These are phyloP conservation scores for Graphilbum sp. DNA, from an alignment of 2,329 filamentous ascomycete genomes.

Conservation along the genomic window DNA sequence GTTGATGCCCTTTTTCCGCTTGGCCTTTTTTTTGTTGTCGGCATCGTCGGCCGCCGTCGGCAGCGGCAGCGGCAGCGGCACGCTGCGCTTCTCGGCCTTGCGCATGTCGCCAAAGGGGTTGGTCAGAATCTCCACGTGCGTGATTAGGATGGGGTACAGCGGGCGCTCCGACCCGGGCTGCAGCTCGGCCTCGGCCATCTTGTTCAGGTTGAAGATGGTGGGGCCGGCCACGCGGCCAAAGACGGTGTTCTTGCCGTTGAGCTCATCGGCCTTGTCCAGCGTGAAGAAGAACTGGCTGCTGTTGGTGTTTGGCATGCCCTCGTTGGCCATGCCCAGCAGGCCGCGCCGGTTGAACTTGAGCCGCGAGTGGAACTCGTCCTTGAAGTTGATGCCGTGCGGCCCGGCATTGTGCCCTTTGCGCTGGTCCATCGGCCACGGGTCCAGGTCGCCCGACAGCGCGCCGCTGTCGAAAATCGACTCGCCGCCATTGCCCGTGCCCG, in stretches of 20 bases:
- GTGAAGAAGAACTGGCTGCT: slow-evolving; percentile 97
- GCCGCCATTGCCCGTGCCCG: slow-evolving; percentile 79
- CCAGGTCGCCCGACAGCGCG: slow-evolving; percentile 53
- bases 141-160: slow-evolving; percentile 70
- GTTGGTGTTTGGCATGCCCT: slow-evolving; percentile 61
- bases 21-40: slow-evolving; percentile 40
- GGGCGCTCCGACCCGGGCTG: slow-evolving; percentile 66
- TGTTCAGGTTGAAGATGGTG: slow-evolving; percentile 89
- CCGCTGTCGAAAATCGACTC: slow-evolving; percentile 85
- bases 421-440: slow-evolving; percentile 55
- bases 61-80: slow-evolving; percentile 22
- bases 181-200: slow-evolving; percentile 79
- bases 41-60: slow-evolving; percentile 12
- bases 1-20: slow-evolving; percentile 40
- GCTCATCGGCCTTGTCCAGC: slow-evolving; percentile 64
- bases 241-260: slow-evolving; percentile 80
- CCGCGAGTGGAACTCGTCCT: slow-evolving; percentile 81
- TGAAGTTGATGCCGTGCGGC: slow-evolving; percentile 42
- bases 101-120: slow-evolving; percentile 76
- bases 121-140: slow-evolving; percentile 55
- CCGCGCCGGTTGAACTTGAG: slow-evolving; percentile 87
- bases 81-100: slow-evolving; percentile 43
- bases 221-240: slow-evolving; percentile 88
- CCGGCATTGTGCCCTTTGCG: slow-evolving; percentile 45
- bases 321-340: slow-evolving; percentile 90